Percentiles rank a stretch among this genome's conserved stretches.
Evolutionary conservation across 106 monocot genomes (phyloP).

Genomic region (Apostasia shenzhenica): DNA sequence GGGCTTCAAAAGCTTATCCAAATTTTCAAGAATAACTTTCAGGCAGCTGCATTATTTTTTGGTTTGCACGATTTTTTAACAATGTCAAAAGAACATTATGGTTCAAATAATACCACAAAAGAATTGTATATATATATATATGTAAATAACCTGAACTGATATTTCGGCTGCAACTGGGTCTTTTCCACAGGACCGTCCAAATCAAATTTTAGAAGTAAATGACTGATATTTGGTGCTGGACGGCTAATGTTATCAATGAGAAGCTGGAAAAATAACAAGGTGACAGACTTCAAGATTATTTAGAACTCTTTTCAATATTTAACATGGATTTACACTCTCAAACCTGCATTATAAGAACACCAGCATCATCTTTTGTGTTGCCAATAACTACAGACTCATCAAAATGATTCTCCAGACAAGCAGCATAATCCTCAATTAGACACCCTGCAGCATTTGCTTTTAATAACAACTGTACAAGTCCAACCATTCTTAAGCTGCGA

Average conservation of each 20-base stretch:
- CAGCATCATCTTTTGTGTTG: conserved; percentile 77
- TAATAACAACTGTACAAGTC: conserved; percentile 74
- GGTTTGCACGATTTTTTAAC: neutral
- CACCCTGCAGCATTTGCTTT: conserved; percentile 63
- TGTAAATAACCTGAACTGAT: conserved; percentile 67
- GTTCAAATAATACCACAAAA: neutral
- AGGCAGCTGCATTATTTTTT: conserved; percentile 56
- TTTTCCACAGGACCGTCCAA: conserved; percentile 62
- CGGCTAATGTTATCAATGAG: conserved; percentile 87
- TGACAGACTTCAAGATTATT: neutral
- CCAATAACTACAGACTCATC: conserved; percentile 65
- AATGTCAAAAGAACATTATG: neutral
- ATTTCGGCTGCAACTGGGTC: conserved; percentile 82
- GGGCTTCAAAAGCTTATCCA: conserved; percentile 69
- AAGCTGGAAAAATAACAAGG: conserved; percentile 39
- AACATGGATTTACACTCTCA: neutral
- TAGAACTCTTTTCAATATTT: neutral
- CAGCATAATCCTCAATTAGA: conserved; percentile 82
- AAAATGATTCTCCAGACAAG: conserved; percentile 81
- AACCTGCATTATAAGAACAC: conserved; percentile 94
- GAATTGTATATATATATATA: neutral
- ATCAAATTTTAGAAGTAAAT: conserved; percentile 92
- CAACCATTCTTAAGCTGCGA: conserved; percentile 78
- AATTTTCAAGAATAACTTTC: conserved; percentile 89
- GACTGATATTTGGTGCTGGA: conserved; percentile 80